These are phyloP conservation scores for Dissophora ornata DNA, from an alignment of 192 early-diverging fungal species.

Conservation along the genomic window DNA sequence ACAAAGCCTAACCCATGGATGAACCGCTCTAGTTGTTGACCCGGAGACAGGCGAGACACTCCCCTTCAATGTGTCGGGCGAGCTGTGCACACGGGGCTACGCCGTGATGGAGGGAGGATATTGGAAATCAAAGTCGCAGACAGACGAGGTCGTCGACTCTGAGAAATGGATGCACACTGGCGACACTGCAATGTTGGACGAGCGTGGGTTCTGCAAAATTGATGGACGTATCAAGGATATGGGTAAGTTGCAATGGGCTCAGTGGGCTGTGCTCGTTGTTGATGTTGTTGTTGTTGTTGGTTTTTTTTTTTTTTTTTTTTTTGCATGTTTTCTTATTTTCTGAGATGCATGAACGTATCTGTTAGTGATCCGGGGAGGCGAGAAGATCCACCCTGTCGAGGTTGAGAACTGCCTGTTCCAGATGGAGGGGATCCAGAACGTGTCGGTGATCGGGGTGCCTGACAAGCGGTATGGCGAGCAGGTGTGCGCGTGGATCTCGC, in stretches of 20 bases:
- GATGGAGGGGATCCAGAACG: conserved; percentile 53
- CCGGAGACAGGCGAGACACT: conserved; percentile 53
- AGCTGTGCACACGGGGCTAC: conserved; percentile 57
- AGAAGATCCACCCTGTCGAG: conserved; percentile 62
- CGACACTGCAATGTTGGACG: conserved; percentile 58
- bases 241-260: conserved; percentile 10
- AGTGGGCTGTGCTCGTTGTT: neutral
- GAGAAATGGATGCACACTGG: conserved; percentile 64
- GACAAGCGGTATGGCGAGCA: conserved; percentile 58
- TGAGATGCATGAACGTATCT: neutral
- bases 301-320: too few relatives aligned
- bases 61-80: conserved; percentile 47
- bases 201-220: conserved; percentile 58
- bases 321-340: neutral
- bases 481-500: conserved; percentile 61
- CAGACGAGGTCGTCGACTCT: conserved; percentile 49
- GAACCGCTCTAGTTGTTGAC: conserved; percentile 44
- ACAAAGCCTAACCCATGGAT: too few relatives aligned
- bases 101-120: conserved; percentile 61
- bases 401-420: conserved; percentile 60
- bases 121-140: conserved; percentile 55
- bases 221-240: conserved; percentile 64
- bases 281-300: too few relatives aligned
- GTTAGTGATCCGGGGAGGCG: conserved; percentile 63
- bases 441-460: conserved; percentile 61